Evolutionary conservation across 768 basidiomycete genomes (phyloP).

Genomic region (Trametes punicea): DNA sequence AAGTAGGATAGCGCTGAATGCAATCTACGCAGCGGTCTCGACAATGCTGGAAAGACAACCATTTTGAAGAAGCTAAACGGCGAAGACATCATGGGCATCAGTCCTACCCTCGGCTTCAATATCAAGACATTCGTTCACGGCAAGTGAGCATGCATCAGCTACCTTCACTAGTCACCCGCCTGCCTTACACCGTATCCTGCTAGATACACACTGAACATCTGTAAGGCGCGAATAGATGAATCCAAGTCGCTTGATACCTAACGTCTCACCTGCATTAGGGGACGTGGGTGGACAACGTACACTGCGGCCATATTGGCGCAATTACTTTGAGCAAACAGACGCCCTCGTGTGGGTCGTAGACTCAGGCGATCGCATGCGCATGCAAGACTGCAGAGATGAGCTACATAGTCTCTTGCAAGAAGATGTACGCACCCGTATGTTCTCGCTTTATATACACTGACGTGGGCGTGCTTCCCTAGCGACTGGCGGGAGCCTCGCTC

Average conservation of each 20-base stretch:
- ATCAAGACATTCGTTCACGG: constrained; percentile 95
- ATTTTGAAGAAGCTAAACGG: constrained; percentile 93
- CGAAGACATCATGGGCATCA: constrained; percentile 84
- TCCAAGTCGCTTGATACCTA: background rate
- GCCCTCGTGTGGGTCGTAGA: constrained; percentile 99
- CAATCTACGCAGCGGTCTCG: constrained; percentile 71
- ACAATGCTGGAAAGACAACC: constrained; percentile 98
- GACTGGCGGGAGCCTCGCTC: constrained; percentile 92
- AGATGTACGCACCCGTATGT: constrained; percentile 59
- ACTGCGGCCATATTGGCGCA: constrained; percentile 96
- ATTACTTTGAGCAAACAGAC: constrained; percentile 99
- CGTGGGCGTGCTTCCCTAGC: constrained; percentile 44
- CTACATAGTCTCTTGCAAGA: constrained; percentile 82
- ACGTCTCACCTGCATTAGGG: constrained; percentile 51
- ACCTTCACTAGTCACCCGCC: background rate
- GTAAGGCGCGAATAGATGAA: constrained; percentile 41
- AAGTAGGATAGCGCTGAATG: background rate
- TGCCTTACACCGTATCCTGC: too few relatives aligned
- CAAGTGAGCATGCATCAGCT: constrained; percentile 52
- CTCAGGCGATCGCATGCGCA: constrained; percentile 86
- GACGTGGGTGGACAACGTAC: constrained; percentile 97
- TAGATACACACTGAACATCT: constrained; percentile 79
- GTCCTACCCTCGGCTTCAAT: constrained; percentile 96
- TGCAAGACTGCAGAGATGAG: constrained; percentile 87
- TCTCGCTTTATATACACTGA: background rate